Base-by-base conservation (phyloP, 208 protist species). In the Acanthamoeba divionensis region DNA sequence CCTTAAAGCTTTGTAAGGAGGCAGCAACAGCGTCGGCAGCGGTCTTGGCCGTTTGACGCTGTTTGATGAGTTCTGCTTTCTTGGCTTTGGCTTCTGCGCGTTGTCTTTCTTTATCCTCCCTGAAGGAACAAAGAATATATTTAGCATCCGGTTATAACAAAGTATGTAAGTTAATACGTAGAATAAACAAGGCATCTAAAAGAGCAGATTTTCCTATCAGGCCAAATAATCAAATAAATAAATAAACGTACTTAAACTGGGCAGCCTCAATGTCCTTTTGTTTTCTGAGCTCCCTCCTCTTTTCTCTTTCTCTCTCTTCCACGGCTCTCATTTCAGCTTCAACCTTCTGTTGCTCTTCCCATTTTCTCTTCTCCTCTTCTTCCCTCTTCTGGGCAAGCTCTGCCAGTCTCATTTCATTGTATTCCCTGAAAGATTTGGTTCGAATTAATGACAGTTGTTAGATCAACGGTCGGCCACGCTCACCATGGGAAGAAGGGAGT, bases 261-360 rank as follows among this genome's bases (percentile, higher is more conserved):
- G 73, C 73, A 21, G 73, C 63, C 48, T 83, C 73, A 6, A 41
- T 52, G 33, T 83, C 73, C 73, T 83, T 83, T 4, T 41, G 4
- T 13, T 31, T 52, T 29, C 73, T 47, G 47, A 83, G 21, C 48
- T 83, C 47, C 33, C 50, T 52, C 7, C 73, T 47, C 48, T 83
- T 83, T 52, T 83, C 33, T 29, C 73, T 47, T 38, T 83, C 73
- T 13, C 29, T 2, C 73, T 83, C 73, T 38, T 83, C 73, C 31
- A 83, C 0, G 13, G 47, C 73, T 29, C 73, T 47, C 3, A 15
- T 38, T 52, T 83, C 73, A 52, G 73, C 73, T 12, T 83, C 73
- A 21, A 83, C 50, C 10, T 33, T 26, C 73, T 83, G 41, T 52
- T 83, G 73, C 73, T 83, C 73, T 52, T 83, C 73, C 73, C 73